Base-by-base conservation (phyloP, 83 land plant genomes). In the Diphasiastrum complanatum region DNA sequence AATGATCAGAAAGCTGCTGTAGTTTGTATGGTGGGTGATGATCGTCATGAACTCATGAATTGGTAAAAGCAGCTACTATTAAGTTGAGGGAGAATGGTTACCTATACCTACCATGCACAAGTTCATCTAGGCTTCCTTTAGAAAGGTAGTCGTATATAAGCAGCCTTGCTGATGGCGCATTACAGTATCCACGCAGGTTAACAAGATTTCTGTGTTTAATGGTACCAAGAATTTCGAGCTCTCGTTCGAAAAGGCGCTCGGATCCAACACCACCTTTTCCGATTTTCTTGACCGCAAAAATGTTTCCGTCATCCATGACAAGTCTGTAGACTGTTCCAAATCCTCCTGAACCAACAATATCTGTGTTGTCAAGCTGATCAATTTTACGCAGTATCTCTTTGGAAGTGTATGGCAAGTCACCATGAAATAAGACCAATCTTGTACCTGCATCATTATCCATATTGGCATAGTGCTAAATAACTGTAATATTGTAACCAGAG, bases 321-420 rank as follows among this genome's bases (percentile, higher is more conserved):
- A 92, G 76, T 56, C 81, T 78, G 70, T 88, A 92, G 22, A 88
- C 95, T 19, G 91, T 88, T 12, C 97, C 97, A 81, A 79, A 92
- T 38, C 97, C 97, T 34, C 97, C 97, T 26, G 91, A 80, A 2
- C 97, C 97, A 19, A 91, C 81, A 50, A 91, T 70, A 67, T 84
- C 84, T 23, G 66, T 79, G 41, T 84, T 87, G 31, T 75, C 85
- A 49, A 91, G 95, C 47, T 68, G 27, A 56, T 87, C 97, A n/a
- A 91, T 72, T 75, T 65, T 84, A 41, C 72, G 84, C 34, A 82
- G 59, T 16, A 91, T 83, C 33, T 87, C 87, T 58, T 56, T 65
- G 22, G 89, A 78, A 5, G 95, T 58, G 28, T 87, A 91, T 45
- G 97, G 97, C 33, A 91, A 71, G 64, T 87, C 81, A 12, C 95